Evolutionary conservation across 805 yeast species (phyloP).

Genomic region (Cyberlindnera subsufficiens): DNA sequence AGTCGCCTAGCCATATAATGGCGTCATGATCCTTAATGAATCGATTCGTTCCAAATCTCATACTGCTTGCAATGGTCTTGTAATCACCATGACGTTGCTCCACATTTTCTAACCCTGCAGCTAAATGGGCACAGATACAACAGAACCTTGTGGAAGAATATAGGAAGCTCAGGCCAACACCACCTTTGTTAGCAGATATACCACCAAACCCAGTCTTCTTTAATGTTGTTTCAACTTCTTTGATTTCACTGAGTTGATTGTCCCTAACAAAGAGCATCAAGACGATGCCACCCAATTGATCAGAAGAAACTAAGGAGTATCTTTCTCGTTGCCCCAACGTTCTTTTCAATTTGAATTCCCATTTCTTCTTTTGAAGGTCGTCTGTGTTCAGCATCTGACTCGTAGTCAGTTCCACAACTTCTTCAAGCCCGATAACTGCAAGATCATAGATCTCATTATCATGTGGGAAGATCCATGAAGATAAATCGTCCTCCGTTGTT

Average conservation of each 20-base stretch:
- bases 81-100: slow-evolving; percentile 86
- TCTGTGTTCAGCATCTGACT: slow-evolving; percentile 82
- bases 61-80: slow-evolving; percentile 66
- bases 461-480: slow-evolving; percentile 73
- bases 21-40: slow-evolving; percentile 73
- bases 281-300: slow-evolving; percentile 83
- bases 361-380: slow-evolving; percentile 46
- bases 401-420: slow-evolving; percentile 76
- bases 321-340: slow-evolving; percentile 40
- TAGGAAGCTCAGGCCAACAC: slow-evolving; percentile 61
- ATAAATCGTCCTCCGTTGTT: slow-evolving; percentile 46
- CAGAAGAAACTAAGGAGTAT: slow-evolving; percentile 71
- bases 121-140: slow-evolving; percentile 80
- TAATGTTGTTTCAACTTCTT: slow-evolving; percentile 60
- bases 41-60: slow-evolving; percentile 47
- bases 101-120: slow-evolving; percentile 82
- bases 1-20: slow-evolving; percentile 89
- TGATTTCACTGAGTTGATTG: slow-evolving; percentile 43
- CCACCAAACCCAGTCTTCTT: slow-evolving; percentile 96
- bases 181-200: slow-evolving; percentile 78
- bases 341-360: slow-evolving; percentile 59
- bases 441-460: slow-evolving; percentile 50
- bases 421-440: slow-evolving; percentile 82
- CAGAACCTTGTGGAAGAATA: slow-evolving; percentile 68
- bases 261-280: slow-evolving; percentile 62